Base-by-base conservation (phyloP, 225 moss, liverwort and hornwort species). In the Polytrichum commune region DNA sequence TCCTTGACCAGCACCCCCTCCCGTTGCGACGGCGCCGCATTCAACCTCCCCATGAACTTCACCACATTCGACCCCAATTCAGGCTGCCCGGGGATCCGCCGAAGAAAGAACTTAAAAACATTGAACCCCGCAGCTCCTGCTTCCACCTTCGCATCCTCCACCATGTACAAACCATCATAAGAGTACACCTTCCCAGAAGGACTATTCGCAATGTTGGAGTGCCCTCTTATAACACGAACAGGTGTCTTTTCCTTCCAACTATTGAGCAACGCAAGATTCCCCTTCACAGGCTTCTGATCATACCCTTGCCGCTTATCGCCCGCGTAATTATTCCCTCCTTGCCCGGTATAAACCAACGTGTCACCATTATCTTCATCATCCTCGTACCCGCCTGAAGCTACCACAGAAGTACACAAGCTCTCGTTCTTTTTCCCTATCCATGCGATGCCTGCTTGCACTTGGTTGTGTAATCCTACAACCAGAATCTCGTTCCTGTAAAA, bases 141-240 rank as follows among this genome's bases (percentile, higher is more conserved):
- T 4, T 74, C 89, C 28, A 63, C 30, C 5, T 66, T 72, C 35
- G 58, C 70, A 0, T 70, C 53, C 0, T 79, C 81, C 0, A 98
- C 84, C 1, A 84, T 77, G 66, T 98, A 98, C 35, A 98, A 46
- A 2, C 98, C 98, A 57, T 93, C 98, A 60, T 98, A 98, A 0
- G 91, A 90, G 69, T 98, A 98, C 2, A 95, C 77, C 28, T 82
- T 85, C 33, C 84, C 83, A 0, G 94, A 89, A 28, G 90, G 94
- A 72, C 85, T 85, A n/a, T 70, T 61, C 10, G 76, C 27, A 18
- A 77, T 72, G 0, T 80, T 77, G 7, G 61, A 76, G 26, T 77
- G 86, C 54, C 77, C 89, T 0, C 91, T 83, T 16, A 86, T 91
- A 60, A 91, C 91, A 10, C 91, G 88, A 28, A 91, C 84, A 9